Evolutionary conservation across 2,329 filamentous ascomycete species (phyloP).

Genomic region (Fusarium sublunatum): DNA sequence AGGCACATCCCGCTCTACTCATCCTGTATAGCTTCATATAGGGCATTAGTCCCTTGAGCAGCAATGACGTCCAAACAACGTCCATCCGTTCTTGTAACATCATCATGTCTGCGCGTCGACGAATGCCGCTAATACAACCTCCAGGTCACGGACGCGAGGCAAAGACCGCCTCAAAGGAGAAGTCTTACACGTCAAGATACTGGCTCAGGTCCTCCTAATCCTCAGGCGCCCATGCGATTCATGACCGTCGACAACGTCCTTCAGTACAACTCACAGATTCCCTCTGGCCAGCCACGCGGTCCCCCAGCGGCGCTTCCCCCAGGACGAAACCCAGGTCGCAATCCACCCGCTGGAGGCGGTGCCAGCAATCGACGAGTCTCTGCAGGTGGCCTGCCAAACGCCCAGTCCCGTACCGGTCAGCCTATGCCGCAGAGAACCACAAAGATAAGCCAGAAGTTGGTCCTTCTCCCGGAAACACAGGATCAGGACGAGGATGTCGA

Average conservation of each 20-base stretch:
- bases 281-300: slow-evolving; percentile 87
- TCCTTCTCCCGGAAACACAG: slow-evolving; percentile 85
- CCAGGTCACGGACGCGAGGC: slow-evolving; percentile 55
- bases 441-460: slow-evolving; percentile 97
- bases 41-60: slow-evolving; percentile 9
- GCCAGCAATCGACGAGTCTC: slow-evolving; percentile 44
- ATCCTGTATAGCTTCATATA: neutral
- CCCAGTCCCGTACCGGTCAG: slow-evolving; percentile 61
- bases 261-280: slow-evolving; percentile 93
- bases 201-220: slow-evolving; percentile 43
- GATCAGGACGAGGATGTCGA: slow-evolving; percentile 66
- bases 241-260: slow-evolving; percentile 95
- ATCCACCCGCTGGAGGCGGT: slow-evolving; percentile 17
- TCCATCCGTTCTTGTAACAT: slow-evolving; percentile 67
- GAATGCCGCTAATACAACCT: slow-evolving; percentile 30
- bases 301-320: slow-evolving; percentile 66
- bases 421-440: slow-evolving; percentile 85
- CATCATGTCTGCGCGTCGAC: slow-evolving; percentile 21
- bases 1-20: neutral
- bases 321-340: slow-evolving; percentile 30
- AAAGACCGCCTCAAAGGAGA: slow-evolving; percentile 50
- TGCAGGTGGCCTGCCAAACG: slow-evolving; percentile 55
- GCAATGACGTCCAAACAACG: slow-evolving; percentile 64
- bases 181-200: slow-evolving; percentile 51
- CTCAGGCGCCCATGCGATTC: slow-evolving; percentile 71